These are phyloP conservation scores for Isabelozyma rhagii DNA, from an alignment of 805 yeast genomes.

Conservation along the genomic window DNA sequence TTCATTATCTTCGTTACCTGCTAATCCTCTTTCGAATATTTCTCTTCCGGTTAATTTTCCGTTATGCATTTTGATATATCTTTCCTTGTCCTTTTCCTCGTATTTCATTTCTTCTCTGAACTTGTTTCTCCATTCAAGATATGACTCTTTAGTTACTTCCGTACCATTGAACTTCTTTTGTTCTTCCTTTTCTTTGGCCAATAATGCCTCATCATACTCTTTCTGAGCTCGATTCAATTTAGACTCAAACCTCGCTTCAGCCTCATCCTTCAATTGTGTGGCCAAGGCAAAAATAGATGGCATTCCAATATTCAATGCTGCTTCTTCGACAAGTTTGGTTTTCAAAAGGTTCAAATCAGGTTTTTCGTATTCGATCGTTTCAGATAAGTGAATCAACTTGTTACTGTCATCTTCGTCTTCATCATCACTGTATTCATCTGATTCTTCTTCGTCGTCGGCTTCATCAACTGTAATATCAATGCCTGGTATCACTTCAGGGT, in stretches of 20 bases:
- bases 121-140: constrained; percentile 62
- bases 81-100: constrained; percentile 53
- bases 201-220: constrained; percentile 54
- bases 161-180: constrained; percentile 91
- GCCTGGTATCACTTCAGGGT: constrained; percentile 79
- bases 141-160: constrained; percentile 78
- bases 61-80: constrained; percentile 56
- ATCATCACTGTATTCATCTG: constrained; percentile 41
- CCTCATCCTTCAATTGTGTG: constrained; percentile 74
- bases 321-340: constrained; percentile 50
- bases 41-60: constrained; percentile 85
- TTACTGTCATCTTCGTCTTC: constrained; percentile 38
- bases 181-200: constrained; percentile 72
- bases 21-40: constrained; percentile 87
- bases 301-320: constrained; percentile 80
- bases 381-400: constrained; percentile 53
- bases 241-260: constrained; percentile 64
- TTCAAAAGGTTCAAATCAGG: constrained; percentile 43
- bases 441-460: constrained; percentile 31
- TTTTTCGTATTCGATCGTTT: constrained; percentile 51
- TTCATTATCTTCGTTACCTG: constrained; percentile 55
- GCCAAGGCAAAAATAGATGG: constrained; percentile 85
- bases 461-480: constrained; percentile 38
- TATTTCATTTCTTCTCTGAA: constrained; percentile 74
- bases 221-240: constrained; percentile 55